These are phyloP conservation scores for Boletus tomentosulus DNA, from an alignment of 768 basidiomycete genomes.

Conservation along the genomic window DNA sequence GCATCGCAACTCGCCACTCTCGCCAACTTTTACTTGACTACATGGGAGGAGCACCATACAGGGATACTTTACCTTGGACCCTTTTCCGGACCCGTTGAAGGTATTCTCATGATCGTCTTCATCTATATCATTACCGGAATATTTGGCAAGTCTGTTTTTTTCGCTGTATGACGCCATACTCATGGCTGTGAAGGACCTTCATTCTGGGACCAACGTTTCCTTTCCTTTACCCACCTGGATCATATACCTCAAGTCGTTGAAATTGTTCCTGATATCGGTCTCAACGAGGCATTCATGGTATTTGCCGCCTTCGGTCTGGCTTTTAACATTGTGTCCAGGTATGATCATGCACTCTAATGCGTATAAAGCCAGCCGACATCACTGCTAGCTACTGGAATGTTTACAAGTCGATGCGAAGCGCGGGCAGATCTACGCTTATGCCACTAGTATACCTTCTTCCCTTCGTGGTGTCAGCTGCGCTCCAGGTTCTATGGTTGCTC, in stretches of 20 bases:
- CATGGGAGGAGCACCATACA: slow-evolving; percentile 87
- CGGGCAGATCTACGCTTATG: slow-evolving; percentile 37
- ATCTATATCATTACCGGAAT: slow-evolving; percentile 80
- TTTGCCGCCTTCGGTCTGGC: slow-evolving; percentile 66
- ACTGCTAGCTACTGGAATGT: slow-evolving; percentile 75
- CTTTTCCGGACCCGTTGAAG: slow-evolving; percentile 96
- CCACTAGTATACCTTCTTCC: slow-evolving; percentile 80
- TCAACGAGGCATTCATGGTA: slow-evolving; percentile 88
- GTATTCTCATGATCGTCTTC: slow-evolving; percentile 78
- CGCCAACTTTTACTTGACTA: slow-evolving; percentile 69
- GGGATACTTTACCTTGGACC: slow-evolving; percentile 88
- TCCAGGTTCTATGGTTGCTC: slow-evolving; percentile 81
- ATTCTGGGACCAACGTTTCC: slow-evolving; percentile 75
- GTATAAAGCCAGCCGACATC: slow-evolving; percentile 2
- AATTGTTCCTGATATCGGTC: slow-evolving; percentile 57
- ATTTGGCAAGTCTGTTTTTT: slow-evolving; percentile 45
- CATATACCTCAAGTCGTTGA: slow-evolving; percentile 43
- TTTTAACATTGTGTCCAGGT: slow-evolving; percentile 80
- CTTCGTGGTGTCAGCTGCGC: slow-evolving; percentile 62
- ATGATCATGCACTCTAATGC: not conserved
- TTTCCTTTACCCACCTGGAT: slow-evolving; percentile 55
- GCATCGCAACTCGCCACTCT: slow-evolving; percentile 70
- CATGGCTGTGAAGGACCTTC: slow-evolving; percentile 50
- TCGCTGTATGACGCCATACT: not conserved
- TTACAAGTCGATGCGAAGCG: slow-evolving; percentile 47